Evolutionary conservation across 345 rosid species (phyloP).

Genomic region (Gossypioides kirkii): DNA sequence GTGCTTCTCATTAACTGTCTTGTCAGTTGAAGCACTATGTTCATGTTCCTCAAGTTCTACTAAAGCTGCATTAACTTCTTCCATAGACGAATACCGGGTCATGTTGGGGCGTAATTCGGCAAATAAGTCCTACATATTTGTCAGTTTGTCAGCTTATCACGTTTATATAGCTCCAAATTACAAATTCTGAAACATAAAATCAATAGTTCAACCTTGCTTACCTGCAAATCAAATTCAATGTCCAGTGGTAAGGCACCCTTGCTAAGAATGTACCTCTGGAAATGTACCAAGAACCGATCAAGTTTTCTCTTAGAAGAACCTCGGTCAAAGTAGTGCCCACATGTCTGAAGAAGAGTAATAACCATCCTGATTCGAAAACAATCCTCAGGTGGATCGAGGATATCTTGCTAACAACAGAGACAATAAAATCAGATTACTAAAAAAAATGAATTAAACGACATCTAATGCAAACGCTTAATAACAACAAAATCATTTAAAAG

Average conservation of each 20-base stretch:
- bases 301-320: conserved; percentile 98
- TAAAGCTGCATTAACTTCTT: conserved; percentile 80
- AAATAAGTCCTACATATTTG: conserved; percentile 71
- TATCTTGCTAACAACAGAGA: conserved; percentile 59
- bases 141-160: no score
- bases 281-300: conserved; percentile 83
- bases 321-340: conserved; percentile 96
- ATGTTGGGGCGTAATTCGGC: conserved; percentile 84
- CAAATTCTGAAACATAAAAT: neutral
- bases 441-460: neutral
- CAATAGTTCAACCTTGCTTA: conserved; percentile 5
- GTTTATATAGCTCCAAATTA: neutral
- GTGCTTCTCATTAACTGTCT: conserved; percentile 50
- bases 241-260: conserved; percentile 79
- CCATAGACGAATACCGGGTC: conserved; percentile 65
- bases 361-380: conserved; percentile 96
- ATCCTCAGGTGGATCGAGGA: conserved; percentile 92
- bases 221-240: conserved; percentile 97
- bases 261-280: conserved; percentile 90
- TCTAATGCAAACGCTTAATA: neutral
- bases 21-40: conserved; percentile 49
- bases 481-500: no score
- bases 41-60: conserved; percentile 80
- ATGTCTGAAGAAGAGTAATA: conserved; percentile 85
- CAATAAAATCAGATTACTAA: neutral